These are phyloP conservation scores for Blastobotrys persicus DNA, from an alignment of 1,139 yeast species.

Conservation along the genomic window DNA sequence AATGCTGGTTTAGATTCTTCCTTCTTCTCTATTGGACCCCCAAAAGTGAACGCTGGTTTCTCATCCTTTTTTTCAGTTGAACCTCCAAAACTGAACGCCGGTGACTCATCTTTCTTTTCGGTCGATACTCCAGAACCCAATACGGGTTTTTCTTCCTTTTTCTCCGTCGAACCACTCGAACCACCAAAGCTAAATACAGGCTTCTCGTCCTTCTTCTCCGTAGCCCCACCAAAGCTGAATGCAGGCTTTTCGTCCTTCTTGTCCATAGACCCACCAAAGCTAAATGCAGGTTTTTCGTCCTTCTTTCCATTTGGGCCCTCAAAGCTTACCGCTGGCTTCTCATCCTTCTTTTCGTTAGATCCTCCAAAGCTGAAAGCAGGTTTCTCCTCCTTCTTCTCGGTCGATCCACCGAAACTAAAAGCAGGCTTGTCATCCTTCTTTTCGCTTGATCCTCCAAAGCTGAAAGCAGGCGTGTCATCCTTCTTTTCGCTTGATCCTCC, in stretches of 20 bases:
- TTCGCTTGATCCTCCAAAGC: constrained; percentile 13
- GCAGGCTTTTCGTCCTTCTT: constrained; percentile 28
- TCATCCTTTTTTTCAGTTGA: constrained; percentile 25
- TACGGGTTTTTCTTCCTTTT: constrained; percentile 2
- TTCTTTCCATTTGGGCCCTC: constrained; percentile 21
- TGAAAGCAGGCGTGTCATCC: constrained; percentile 13
- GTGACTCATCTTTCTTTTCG: constrained; percentile 24
- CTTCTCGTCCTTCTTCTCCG: constrained; percentile 26
- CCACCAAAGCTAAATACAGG: constrained; percentile 14
- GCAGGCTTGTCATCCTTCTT: constrained; percentile 19
- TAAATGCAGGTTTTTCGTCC: constrained; percentile 31
- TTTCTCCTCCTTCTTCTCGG: constrained; percentile 20
- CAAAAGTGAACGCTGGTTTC: constrained; percentile 21
- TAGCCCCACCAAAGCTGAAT: constrained; percentile 14
- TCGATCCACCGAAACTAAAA: constrained; percentile 36
- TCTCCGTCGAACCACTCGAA: background rate
- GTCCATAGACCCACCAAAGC: constrained; percentile 37
- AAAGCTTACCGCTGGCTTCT: background rate
- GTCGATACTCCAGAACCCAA: constrained; percentile 2
- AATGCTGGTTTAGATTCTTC: constrained; percentile 28
- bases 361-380: constrained; percentile 5
- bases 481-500: constrained; percentile 31
- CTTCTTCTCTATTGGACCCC: constrained; percentile 19
- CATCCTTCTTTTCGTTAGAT: background rate
- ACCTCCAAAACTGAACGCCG: constrained; percentile 32